Evolutionary conservation across 495 filamentous ascomycete species (phyloP).

Genomic region (Clavariopsis aquatica): DNA sequence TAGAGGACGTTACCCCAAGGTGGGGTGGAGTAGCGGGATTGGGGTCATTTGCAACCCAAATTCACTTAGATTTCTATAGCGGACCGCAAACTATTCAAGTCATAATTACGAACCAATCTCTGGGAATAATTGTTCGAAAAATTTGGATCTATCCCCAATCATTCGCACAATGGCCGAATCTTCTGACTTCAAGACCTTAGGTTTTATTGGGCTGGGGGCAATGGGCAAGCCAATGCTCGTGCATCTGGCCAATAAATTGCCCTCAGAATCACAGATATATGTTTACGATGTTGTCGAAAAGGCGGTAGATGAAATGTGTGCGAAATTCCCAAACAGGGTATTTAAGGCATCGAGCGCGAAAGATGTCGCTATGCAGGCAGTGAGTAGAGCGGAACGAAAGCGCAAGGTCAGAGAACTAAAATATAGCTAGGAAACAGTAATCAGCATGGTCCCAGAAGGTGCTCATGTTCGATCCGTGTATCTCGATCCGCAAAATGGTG

Average conservation of each 20-base stretch:
- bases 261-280: constrained; percentile 38
- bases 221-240: constrained; percentile 53
- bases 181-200: constrained; percentile 38
- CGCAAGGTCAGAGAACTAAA: constrained; percentile 5
- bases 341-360: constrained; percentile 40
- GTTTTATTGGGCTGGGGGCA: constrained; percentile 54
- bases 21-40: constrained; percentile 12
- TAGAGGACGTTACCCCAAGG: neutral
- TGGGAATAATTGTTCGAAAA: neutral
- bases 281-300: constrained; percentile 48
- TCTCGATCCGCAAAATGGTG: constrained; percentile 44
- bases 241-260: constrained; percentile 48
- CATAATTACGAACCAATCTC: neutral
- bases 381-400: constrained; percentile 32
- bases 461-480: constrained; percentile 46
- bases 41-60: neutral
- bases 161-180: constrained; percentile 8
- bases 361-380: constrained; percentile 50
- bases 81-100: neutral
- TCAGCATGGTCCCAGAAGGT: constrained; percentile 48
- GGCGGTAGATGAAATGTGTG: constrained; percentile 43
- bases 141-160: neutral
- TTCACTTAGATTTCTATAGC: neutral
- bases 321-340: constrained; percentile 40
- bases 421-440: constrained; percentile 38